Evolutionary conservation across 2,329 filamentous ascomycete genomes (phyloP), one percentile per base, ranked within the genome.

Genomic region (Epichloe bromicola): DNA sequence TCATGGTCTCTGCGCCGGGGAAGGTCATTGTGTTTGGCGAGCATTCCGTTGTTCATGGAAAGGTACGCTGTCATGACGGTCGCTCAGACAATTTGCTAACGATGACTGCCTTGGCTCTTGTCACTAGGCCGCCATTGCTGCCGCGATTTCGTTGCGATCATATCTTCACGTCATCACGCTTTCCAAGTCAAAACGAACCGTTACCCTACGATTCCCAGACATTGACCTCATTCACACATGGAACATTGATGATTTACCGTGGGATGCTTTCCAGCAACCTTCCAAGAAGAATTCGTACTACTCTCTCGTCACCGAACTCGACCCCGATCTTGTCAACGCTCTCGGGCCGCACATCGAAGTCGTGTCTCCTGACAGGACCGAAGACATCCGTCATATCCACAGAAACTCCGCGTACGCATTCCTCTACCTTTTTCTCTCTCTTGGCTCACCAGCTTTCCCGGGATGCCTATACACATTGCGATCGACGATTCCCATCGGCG

Each of bases 1-100:
- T 98, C 66, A 95, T 98, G 87, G 90, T 97, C 52, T 97, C 93
- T 15, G 91, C 94, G 2, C 93, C 93, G 0, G 94, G 91, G 56
- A 98, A 98, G 67, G 93, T 96, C 63, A 98, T 98, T 66, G 88
- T 97, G 49, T 97, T 91, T 70, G 93, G 93, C 58, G 93, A 98
- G 68, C 93, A 98, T 71, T 86, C 93, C 2, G 93, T 97, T n/a
- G 93, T 98, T 19, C 82, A 98, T 64, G 90, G 90, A 63, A 97
- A 96, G 79, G 86, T 87, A 71, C 51, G 70, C 36, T 19, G 23
- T 17, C 19, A 14, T 41, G 11, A 26, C 38, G 11, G 23, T 26
- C 37, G n/a, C 3, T 40, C 2, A 15, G 7, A 8, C 19, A 19
- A 3, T 46, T 23, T 26, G 15, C 50, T 50, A 19, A 49, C 49